Evolutionary conservation across 2,329 filamentous ascomycete genomes (phyloP), one percentile per base, ranked within the genome.

Genomic region (Trichoderma cornu-damae): DNA sequence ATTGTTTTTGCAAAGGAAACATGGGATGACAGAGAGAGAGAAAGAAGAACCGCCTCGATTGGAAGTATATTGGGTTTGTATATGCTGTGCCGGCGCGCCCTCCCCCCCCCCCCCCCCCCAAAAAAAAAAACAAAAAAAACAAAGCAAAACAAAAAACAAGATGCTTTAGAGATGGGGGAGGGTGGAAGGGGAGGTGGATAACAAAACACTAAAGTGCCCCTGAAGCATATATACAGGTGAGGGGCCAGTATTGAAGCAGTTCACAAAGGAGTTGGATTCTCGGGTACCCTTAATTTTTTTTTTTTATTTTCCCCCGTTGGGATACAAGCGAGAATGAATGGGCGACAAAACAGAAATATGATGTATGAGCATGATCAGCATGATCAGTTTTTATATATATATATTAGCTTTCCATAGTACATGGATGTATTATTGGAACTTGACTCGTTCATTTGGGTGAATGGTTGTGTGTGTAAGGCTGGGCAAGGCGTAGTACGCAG

Each of bases 311-410:
- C 40, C 26, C 14, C 22, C 24, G 9, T 47, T 34, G 28, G 44
- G 16, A 47, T 34, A 47, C 44, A 47, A 4, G 44, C 11, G 47
- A 38, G 20, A n/a, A 12, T 18, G 12, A 18, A 22, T 24, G 28
- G n/a, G 47, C 16, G 32, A 9, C n/a, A 18, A 37, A 12, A n/a
- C 28, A 53, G 30, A 51, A 30, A 40, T 28, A 51, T 51, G 16
- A 40, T 38, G 48, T 51, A 51, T 51, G 48, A 51, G 48, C 48
- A 51, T 51, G 48, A 51, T 20, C 24, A 49, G 47, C 42, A 42
- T 35, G 48, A 51, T 20, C 24, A 49, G 47, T 52, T 32, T 35
- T 24, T 34, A 26, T 16, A 16, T 24, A 43, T 43, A n/a, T n/a
- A n/a, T 43, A 11, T 22, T 22, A 28, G 18, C 18, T 34, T 34